Evolutionary conservation across 345 rosid genomes (phyloP).

Genomic region (Hevea brasiliensis): DNA sequence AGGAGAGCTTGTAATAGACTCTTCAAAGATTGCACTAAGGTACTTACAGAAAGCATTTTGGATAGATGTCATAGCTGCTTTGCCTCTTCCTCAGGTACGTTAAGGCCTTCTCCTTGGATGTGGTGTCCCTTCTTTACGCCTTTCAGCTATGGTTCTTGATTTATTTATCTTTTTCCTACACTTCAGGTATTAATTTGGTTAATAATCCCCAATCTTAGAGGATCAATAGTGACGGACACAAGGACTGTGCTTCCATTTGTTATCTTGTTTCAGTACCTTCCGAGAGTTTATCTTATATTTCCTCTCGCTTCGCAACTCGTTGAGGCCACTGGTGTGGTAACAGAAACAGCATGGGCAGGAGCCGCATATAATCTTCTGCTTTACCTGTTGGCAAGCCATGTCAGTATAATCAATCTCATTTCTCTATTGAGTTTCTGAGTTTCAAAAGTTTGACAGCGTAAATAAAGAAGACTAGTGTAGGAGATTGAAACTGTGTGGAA

Average conservation of each 20-base stretch:
- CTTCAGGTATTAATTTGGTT: slow-evolving; percentile 83
- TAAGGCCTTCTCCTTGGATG: not conserved
- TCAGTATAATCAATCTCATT: slow-evolving; percentile 33
- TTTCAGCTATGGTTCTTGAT: not conserved
- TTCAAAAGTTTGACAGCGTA: too few relatives aligned
- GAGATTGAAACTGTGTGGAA: too few relatives aligned
- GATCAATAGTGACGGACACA: slow-evolving; percentile 77
- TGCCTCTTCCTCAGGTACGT: slow-evolving; percentile 88
- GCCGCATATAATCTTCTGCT: slow-evolving; percentile 93
- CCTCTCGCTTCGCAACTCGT: slow-evolving; percentile 78
- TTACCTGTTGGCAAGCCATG: slow-evolving; percentile 99
- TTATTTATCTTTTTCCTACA: not conserved
- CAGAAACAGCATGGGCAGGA: slow-evolving; percentile 95
- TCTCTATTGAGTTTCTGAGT: too few relatives aligned
- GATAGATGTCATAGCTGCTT: slow-evolving; percentile 71
- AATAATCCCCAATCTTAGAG: slow-evolving; percentile 62
- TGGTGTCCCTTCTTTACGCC: not conserved
- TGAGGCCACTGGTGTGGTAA: slow-evolving; percentile 81
- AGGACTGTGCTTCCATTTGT: slow-evolving; percentile 80
- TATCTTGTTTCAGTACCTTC: slow-evolving; percentile 76
- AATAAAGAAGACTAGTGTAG: too few relatives aligned
- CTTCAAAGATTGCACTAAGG: slow-evolving; percentile 55
- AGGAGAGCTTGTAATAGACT: slow-evolving; percentile 81
- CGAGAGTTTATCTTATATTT: slow-evolving; percentile 64
- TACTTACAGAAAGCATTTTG: slow-evolving; percentile 61